These are phyloP conservation scores for Podila horticola DNA, from an alignment of 192 early-diverging fungal genomes.

Conservation along the genomic window DNA sequence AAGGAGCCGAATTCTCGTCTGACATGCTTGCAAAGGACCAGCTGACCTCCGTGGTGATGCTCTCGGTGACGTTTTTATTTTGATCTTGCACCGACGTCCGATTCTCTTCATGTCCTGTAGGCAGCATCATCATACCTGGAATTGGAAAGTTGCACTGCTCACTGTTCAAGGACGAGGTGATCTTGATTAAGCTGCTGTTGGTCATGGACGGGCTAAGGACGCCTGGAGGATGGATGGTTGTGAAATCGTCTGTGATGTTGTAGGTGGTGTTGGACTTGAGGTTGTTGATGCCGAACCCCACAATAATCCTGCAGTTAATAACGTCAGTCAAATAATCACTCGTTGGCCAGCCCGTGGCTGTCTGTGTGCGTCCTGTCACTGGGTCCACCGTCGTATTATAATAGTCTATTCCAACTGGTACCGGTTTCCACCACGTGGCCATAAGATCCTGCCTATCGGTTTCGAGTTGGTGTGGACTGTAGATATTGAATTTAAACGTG, in stretches of 20 bases:
- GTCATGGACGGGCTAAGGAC: conserved; percentile 27
- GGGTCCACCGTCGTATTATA: conserved; percentile 34
- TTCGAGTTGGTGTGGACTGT: conserved; percentile 18
- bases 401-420: conserved; percentile 36
- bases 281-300: conserved; percentile 32
- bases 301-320: conserved; percentile 16
- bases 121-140: conserved; percentile 32
- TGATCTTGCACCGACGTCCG: not conserved
- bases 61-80: not conserved
- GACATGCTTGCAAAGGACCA: conserved; percentile 47
- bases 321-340: conserved; percentile 20
- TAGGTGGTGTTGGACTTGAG: conserved; percentile 26
- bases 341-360: conserved; percentile 44
- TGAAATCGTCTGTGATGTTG: conserved; percentile 39
- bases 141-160: conserved; percentile 14
- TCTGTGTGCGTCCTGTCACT: conserved; percentile 2
- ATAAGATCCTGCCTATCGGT: conserved; percentile 17
- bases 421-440: conserved; percentile 30
- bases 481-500: conserved; percentile 24
- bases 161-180: conserved; percentile 7
- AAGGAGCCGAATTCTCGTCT: conserved; percentile 18
- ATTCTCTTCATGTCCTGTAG: conserved; percentile 21
- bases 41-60: not conserved
- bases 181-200: conserved; percentile 21
- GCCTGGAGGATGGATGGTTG: conserved; percentile 10